Base-by-base conservation (phyloP, 108 stramenopile species). In the Aureococcus anophagefferens region DNA sequence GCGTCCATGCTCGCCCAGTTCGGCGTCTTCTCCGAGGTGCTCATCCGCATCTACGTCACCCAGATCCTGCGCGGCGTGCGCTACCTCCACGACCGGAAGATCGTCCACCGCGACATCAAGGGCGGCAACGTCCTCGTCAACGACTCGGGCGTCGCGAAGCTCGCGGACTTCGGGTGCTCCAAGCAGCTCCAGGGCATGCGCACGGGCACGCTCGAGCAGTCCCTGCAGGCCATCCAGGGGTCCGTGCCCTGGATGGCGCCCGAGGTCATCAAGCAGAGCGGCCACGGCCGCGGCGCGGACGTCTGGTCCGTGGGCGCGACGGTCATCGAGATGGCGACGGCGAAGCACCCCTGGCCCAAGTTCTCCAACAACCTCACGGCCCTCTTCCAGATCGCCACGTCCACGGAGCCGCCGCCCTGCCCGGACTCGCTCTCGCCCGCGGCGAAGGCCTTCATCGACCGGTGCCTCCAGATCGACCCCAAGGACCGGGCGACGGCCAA, bases 81-180 rank as follows among this genome's bases (percentile, higher is more conserved):
- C 37, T 84, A 78, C 66, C 68, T 87, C n/a, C 86, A 87, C 73
- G 46, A 35, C 33, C 75, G 77, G 28, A 68, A 77, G 14, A 65
- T 87, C 29, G 15, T 86, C 33, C 86, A 87, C 74, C 79, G 84
- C 29, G 86, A 86, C 70, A 71, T 86, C 46, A 86, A 87, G 78
- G 75, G 82, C 30, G 79, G 77, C 34, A 86, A 86, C 67, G 59
- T 86, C 28, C 76, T 86, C 33, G 44, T 86, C 14, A 68, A 46
- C 37, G 51, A 79, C 64, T 33, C 67, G 16, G 30, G 62, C 15
- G 40, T 35, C 13, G 75, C 69, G 33, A 76, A 76, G 45, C 69
- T 76, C 46, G 75, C 75, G 3, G 75, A 76, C 29, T 76, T 76
- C 36, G 75, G 75, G 13, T 35, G 44, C 28, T 35, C 35, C 15